These are phyloP conservation scores for Lepraria neglecta DNA, from an alignment of 495 filamentous ascomycete genomes.

Conservation along the genomic window DNA sequence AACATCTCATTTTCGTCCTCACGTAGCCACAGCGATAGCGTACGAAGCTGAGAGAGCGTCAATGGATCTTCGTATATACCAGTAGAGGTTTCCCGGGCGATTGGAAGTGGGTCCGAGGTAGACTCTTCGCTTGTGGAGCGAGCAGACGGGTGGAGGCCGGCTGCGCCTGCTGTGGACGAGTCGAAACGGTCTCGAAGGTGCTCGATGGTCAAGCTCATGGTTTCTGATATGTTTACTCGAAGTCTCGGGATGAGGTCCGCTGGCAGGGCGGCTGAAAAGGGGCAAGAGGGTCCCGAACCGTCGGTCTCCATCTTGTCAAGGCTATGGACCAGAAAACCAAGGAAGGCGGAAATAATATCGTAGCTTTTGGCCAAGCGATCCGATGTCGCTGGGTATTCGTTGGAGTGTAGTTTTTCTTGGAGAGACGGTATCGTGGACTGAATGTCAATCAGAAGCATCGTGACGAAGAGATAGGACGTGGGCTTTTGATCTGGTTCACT, in stretches of 20 bases:
- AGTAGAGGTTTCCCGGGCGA: background rate
- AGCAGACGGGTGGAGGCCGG: conserved; percentile 46
- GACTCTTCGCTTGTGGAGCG: conserved; percentile 32
- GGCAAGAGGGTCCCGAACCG: conserved; percentile 18
- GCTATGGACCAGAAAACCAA: conserved; percentile 49
- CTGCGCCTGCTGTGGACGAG: conserved; percentile 46
- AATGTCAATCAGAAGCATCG: conserved; percentile 54
- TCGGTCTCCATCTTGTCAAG: conserved; percentile 36
- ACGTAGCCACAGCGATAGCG: conserved; percentile 54
- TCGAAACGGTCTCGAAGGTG: conserved; percentile 62
- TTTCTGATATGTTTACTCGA: conserved; percentile 51
- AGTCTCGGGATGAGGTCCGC: conserved; percentile 53
- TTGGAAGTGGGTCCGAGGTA: background rate
- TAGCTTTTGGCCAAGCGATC: conserved; percentile 52
- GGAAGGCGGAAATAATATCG: conserved; percentile 53
- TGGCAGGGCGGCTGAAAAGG: conserved; percentile 30
- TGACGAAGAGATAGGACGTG: conserved; percentile 54
- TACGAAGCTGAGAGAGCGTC: conserved; percentile 42
- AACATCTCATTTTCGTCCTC: conserved; percentile 57
- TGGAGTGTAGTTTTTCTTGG: conserved; percentile 46
- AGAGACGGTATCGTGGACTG: conserved; percentile 55
- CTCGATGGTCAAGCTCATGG: conserved; percentile 53
- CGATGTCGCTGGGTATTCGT: conserved; percentile 42
- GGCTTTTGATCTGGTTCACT: conserved; percentile 37
- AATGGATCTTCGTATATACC: conserved; percentile 38